Evolutionary conservation across 208 protist genomes (phyloP).

Genomic region (Trypanosoma grayi): DNA sequence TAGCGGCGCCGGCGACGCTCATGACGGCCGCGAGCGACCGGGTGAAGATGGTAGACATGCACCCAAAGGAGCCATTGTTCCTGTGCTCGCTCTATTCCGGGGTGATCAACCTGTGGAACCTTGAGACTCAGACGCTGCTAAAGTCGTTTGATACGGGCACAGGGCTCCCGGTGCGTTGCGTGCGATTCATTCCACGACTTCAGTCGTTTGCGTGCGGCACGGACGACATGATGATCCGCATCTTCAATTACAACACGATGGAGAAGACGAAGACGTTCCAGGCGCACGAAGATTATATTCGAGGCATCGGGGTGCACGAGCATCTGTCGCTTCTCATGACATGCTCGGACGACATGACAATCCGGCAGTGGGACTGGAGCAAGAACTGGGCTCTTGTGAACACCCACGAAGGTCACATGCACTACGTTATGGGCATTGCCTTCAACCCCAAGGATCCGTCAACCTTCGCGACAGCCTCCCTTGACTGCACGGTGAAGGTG

Average conservation of each 20-base stretch:
- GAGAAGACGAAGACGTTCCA: constrained; percentile 97
- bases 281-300: constrained; percentile 97
- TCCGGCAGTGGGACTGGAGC: constrained; percentile 99
- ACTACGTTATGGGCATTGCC: constrained; percentile 98
- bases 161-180: constrained; percentile 92
- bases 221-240: constrained; percentile 94
- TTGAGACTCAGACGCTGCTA: constrained; percentile 94
- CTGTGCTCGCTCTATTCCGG: constrained; percentile 94
- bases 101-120: constrained; percentile 97
- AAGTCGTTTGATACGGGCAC: constrained; percentile 97
- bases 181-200: constrained; percentile 96
- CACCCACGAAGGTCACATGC: constrained; percentile 96
- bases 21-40: constrained; percentile 93
- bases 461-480: constrained; percentile 97
- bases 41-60: constrained; percentile 99
- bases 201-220: constrained; percentile 96
- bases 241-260: constrained; percentile 99
- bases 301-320: constrained; percentile 97
- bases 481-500: constrained; percentile 97
- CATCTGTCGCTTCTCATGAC: constrained; percentile 94
- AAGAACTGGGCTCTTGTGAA: constrained; percentile 91
- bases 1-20: constrained; percentile 5
- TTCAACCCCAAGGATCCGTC: constrained; percentile 99
- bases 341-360: constrained; percentile 97
- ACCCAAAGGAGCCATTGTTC: constrained; percentile 98